phyloP scores from a whole-genome alignment of 257 asterid species.

The Cynanchum wilfordii region DNA sequence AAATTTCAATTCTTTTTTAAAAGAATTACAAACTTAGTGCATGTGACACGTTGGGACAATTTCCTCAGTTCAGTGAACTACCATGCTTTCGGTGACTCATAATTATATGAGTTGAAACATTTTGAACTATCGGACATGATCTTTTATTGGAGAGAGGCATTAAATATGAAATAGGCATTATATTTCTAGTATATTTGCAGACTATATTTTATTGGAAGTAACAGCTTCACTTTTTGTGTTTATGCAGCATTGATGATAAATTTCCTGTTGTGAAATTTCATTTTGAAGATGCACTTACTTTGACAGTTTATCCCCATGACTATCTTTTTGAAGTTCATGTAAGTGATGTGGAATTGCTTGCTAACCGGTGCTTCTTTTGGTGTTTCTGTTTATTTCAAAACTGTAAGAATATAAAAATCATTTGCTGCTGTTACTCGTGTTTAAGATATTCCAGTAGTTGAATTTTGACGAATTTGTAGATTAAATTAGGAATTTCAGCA shows the following conservation, averaged over 20 bases:
- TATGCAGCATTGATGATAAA: constrained; percentile 77
- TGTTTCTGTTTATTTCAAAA: neutral
- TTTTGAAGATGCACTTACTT: constrained; percentile 50
- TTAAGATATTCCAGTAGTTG: neutral
- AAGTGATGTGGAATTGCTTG: constrained; percentile 28
- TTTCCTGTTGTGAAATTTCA: constrained; percentile 81
- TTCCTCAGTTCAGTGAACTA: no score
- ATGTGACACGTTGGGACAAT: no score
- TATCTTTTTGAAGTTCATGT: constrained; percentile 64
- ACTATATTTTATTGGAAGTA: neutral
- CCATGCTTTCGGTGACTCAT: no score
- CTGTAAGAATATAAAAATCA: neutral
- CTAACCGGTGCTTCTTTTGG: neutral
- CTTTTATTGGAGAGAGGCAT: no score
- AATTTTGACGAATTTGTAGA: neutral
- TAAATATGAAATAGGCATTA: no score
- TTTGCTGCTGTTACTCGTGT: neutral
- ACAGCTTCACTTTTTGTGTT: constrained; percentile 13
- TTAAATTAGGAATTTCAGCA: neutral
- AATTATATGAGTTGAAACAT: no score
- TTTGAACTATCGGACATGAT: no score
- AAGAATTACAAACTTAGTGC: no score
- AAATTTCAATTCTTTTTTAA: no score
- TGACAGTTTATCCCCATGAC: constrained; percentile 76
- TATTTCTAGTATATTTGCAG: neutral